These are phyloP conservation scores for Phlegmacium glaucopus DNA, from an alignment of 768 basidiomycete species.

Conservation along the genomic window DNA sequence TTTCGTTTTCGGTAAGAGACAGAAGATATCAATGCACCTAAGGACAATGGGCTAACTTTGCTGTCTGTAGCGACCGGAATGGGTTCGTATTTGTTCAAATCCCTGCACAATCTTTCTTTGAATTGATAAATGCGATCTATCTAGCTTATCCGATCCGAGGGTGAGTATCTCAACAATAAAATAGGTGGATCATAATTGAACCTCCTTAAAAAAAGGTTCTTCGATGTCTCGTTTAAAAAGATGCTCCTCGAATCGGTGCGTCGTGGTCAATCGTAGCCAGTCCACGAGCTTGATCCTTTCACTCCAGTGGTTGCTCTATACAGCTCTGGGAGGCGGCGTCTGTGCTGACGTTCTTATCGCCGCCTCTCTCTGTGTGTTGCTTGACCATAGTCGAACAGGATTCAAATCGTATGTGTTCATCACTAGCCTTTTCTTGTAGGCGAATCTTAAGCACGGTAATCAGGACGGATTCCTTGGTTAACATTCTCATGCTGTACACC, in stretches of 20 bases:
- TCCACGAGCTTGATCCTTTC: background rate
- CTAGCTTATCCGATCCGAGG: constrained; percentile 11
- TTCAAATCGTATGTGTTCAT: constrained; percentile 15
- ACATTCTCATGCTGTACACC: constrained; percentile 21
- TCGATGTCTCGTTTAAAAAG: constrained; percentile 14
- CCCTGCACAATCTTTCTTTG: background rate
- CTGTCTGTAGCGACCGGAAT: background rate
- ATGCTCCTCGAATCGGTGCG: constrained; percentile 18
- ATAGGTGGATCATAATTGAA: background rate
- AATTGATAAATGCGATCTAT: background rate
- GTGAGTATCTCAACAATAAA: background rate
- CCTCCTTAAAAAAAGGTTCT: constrained; percentile 8
- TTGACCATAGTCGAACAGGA: constrained; percentile 18
- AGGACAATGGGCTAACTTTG: background rate
- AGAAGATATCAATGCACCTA: background rate
- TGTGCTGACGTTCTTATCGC: constrained; percentile 20
- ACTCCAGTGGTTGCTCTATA: constrained; percentile 19
- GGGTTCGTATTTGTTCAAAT: background rate
- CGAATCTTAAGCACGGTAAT: background rate
- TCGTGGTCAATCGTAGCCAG: background rate
- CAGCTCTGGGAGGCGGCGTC: constrained; percentile 18
- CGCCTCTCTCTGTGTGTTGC: constrained; percentile 17
- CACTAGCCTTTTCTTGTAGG: background rate
- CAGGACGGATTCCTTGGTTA: constrained; percentile 22
- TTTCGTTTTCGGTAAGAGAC: constrained; percentile 4